Percentiles rank a stretch among this genome's conserved stretches.
Evolutionary conservation across 1,139 yeast genomes (phyloP).

Genomic region (Debaryomyces robertsiae): DNA sequence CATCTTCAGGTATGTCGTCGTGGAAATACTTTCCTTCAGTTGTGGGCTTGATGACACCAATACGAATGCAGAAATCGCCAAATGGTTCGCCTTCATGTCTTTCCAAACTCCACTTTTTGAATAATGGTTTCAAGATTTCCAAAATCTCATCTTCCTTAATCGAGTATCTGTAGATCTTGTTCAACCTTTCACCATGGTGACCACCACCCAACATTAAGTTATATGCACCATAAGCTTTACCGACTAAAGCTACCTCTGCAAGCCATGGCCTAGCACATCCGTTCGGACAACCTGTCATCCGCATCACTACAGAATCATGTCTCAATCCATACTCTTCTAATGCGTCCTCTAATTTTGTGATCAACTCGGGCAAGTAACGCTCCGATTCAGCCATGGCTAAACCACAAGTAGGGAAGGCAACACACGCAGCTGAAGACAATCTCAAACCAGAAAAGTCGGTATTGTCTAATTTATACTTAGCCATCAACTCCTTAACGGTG

Average conservation of each 20-base stretch:
- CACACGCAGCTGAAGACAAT: conserved; percentile 94
- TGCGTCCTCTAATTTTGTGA: conserved; percentile 77
- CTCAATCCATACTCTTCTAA: conserved; percentile 91
- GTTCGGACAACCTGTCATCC: conserved; percentile 99
- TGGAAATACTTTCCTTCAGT: conserved; percentile 92
- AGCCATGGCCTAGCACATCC: conserved; percentile 99
- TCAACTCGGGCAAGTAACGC: conserved; percentile 84
- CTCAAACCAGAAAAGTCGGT: conserved; percentile 82
- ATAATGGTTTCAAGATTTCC: conserved; percentile 74
- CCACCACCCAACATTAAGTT: conserved; percentile 97
- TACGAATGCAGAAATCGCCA: conserved; percentile 90
- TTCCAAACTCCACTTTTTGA: conserved; percentile 93
- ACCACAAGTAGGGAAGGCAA: conserved; percentile 98
- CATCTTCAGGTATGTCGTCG: conserved; percentile 87
- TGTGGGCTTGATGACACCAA: conserved; percentile 85
- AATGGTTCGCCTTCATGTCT: conserved; percentile 90
- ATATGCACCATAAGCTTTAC: conserved; percentile 93
- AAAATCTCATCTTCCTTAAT: conserved; percentile 89
- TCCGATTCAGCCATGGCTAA: conserved; percentile 99
- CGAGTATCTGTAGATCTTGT: conserved; percentile 86
- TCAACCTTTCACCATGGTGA: conserved; percentile 88
- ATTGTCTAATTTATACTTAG: conserved; percentile 80
- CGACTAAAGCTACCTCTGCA: conserved; percentile 94
- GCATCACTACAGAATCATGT: conserved; percentile 93
- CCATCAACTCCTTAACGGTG: conserved; percentile 62